Percentiles rank a stretch among this genome's conserved stretches.
Evolutionary conservation across 106 monocot species (phyloP).

Genomic region (Dendrobium nobile): DNA sequence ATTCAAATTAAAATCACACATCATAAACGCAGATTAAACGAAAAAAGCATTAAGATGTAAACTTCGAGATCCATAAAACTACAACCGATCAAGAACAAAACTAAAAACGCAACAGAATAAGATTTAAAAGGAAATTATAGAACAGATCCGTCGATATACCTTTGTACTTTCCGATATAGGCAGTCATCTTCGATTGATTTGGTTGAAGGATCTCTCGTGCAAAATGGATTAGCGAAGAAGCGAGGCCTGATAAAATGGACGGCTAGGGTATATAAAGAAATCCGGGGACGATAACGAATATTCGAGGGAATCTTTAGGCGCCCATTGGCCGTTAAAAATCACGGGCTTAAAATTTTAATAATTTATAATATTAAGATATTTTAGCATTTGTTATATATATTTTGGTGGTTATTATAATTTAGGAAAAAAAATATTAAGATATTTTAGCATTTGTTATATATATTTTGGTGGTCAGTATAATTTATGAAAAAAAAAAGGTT

Average conservation of each 20-base stretch:
- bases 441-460: too few relatives aligned
- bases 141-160: constrained; percentile 5
- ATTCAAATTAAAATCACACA: not conserved
- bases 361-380: too few relatives aligned
- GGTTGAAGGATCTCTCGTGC: not conserved
- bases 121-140: not conserved
- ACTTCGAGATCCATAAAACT: not conserved
- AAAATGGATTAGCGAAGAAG: not conserved
- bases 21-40: not conserved
- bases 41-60: not conserved
- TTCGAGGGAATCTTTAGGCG: not conserved
- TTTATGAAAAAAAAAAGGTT: too few relatives aligned
- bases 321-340: not conserved
- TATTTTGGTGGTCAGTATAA: too few relatives aligned
- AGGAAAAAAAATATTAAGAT: too few relatives aligned
- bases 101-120: not conserved
- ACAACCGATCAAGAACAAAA: not conserved
- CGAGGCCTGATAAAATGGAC: not conserved
- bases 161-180: constrained; percentile 4
- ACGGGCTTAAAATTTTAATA: too few relatives aligned
- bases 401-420: too few relatives aligned
- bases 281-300: not conserved
- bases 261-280: not conserved
- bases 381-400: too few relatives aligned
- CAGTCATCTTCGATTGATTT: constrained; percentile 2